A percentile compares a stretch with the other conserved stretches of the same genome.
Conservation (phyloP, 176 grass and related monocot species). For the Bromus sterilis region DNA sequence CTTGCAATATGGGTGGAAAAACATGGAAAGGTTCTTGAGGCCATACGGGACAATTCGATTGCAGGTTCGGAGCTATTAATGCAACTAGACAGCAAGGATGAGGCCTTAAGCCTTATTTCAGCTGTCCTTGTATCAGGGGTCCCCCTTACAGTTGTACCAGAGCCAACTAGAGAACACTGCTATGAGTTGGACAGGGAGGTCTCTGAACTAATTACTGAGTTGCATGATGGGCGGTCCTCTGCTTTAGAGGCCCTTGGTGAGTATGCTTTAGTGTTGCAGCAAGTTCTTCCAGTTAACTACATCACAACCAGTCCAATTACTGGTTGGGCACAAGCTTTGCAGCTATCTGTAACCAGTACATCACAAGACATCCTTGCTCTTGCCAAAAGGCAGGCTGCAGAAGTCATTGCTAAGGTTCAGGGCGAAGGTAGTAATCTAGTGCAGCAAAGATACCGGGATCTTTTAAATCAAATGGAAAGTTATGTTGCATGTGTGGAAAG, state of each 20-base stretch:
- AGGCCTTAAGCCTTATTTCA: conserved; percentile 73
- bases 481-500: conserved; percentile 60
- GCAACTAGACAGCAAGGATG: conserved; percentile 46
- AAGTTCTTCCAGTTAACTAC: conserved; percentile 78
- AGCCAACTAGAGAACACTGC: conserved; percentile 79
- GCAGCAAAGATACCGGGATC: conserved; percentile 70
- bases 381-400: conserved; percentile 74
- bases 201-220: conserved; percentile 69
- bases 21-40: conserved; percentile 74
- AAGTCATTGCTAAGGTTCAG: conserved; percentile 77
- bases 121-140: conserved; percentile 74
- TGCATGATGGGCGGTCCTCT: conserved; percentile 62
- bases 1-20: conserved; percentile 79
- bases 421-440: conserved; percentile 62
- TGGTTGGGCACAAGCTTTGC: conserved; percentile 87
- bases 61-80: conserved; percentile 24
- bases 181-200: conserved; percentile 90
- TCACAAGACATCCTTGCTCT: conserved; percentile 79
- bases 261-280: conserved; percentile 70
- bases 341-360: conserved; percentile 63
- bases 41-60: conserved; percentile 58
- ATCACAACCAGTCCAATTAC: conserved; percentile 73
- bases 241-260: conserved; percentile 63
- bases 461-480: conserved; percentile 76
- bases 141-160: conserved; percentile 89